phyloP scores from a whole-genome alignment of 163 green algal species.

The Chlorella variabilis region DNA sequence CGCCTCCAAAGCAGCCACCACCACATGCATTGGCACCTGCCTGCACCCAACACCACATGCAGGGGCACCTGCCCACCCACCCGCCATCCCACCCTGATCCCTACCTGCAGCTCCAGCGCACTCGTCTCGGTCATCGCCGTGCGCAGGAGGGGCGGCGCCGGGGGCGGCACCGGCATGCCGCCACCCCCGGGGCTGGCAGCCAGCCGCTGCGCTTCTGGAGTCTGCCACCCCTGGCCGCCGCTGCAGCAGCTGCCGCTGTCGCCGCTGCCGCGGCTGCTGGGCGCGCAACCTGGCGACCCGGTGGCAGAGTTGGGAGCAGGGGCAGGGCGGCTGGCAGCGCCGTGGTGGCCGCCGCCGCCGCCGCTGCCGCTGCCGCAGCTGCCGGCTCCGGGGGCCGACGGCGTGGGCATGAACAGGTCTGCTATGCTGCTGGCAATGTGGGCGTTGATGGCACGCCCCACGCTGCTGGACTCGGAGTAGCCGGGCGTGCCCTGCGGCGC shows the following conservation, averaged over 20 bases:
- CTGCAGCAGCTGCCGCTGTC: neutral
- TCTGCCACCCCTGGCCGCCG: neutral
- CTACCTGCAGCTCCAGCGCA: neutral
- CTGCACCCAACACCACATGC: too few species aligned
- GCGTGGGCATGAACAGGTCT: slow-evolving; percentile 6
- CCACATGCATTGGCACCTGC: too few species aligned
- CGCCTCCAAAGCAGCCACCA: too few species aligned
- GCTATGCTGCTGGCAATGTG: slow-evolving; percentile 17
- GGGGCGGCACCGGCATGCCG: neutral
- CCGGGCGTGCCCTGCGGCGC: slow-evolving; percentile 19
- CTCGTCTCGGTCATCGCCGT: neutral
- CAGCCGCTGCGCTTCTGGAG: neutral
- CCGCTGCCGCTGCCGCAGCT: neutral
- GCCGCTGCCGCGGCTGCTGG: neutral
- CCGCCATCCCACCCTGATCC: too few species aligned
- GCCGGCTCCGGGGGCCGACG: neutral
- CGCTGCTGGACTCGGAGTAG: slow-evolving; percentile 1
- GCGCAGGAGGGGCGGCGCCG: neutral
- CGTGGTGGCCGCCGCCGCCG: neutral
- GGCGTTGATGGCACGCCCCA: slow-evolving; percentile 14
- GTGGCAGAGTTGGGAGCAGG: too few species aligned
- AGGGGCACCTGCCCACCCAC: too few species aligned
- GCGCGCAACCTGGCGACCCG: too few species aligned
- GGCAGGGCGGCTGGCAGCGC: too few species aligned
- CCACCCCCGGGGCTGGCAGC: neutral